A percentile compares a stretch with the other conserved stretches of the same genome.
phyloP scores from a whole-genome alignment of 306 rosid genomes.

The Acacia melanoxylon region DNA sequence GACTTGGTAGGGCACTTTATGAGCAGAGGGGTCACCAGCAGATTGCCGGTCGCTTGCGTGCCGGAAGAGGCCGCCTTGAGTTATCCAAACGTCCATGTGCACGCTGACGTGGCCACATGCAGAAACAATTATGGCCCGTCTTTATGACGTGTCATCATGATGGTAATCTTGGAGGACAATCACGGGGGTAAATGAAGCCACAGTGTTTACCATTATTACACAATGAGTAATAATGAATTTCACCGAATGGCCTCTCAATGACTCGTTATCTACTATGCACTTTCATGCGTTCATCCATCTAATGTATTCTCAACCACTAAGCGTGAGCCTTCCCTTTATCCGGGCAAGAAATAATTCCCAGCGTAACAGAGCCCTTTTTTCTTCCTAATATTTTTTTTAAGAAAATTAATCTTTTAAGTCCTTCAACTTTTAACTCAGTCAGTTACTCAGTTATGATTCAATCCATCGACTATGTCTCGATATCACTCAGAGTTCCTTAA shows the following conservation, averaged over 20 bases:
- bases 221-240: neutral
- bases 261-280: neutral
- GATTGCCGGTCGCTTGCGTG: neutral
- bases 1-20: neutral
- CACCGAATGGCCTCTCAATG: neutral
- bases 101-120: slow-evolving; percentile 10
- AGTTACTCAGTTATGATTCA: too few relatives aligned
- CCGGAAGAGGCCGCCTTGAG: neutral
- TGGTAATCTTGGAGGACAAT: neutral
- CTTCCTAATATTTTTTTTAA: too few relatives aligned
- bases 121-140: neutral
- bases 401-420: too few relatives aligned
- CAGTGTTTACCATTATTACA: neutral
- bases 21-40: neutral
- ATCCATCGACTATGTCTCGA: too few relatives aligned
- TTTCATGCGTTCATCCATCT: neutral
- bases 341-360: too few relatives aligned
- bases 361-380: too few relatives aligned
- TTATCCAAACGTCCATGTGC: slow-evolving; percentile 9
- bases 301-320: neutral
- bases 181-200: neutral
- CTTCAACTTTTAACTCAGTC: too few relatives aligned
- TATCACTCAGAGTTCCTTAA: too few relatives aligned
- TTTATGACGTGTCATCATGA: slow-evolving; percentile 7
- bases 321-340: too few relatives aligned